These are phyloP conservation scores for Phoma sp. DNA, from an alignment of 2,329 filamentous ascomycete genomes.

Conservation along the genomic window DNA sequence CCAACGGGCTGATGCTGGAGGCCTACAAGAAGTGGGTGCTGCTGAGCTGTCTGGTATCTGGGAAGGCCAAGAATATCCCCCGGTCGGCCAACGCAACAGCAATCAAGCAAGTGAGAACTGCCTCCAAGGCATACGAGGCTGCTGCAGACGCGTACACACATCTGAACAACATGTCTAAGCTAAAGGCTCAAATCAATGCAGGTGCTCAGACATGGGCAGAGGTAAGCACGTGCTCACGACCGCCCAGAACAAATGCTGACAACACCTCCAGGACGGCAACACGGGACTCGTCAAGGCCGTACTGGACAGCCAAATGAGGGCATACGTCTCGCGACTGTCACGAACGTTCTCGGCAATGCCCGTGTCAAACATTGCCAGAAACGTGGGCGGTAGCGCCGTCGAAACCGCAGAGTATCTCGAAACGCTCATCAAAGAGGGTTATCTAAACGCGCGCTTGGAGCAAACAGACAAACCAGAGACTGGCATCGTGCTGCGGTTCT, in stretches of 20 bases:
- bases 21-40: constrained; percentile 93
- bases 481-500: constrained; percentile 63
- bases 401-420: constrained; percentile 62
- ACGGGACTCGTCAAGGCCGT: constrained; percentile 73
- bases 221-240: constrained; percentile 44
- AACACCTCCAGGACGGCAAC: constrained; percentile 69
- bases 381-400: constrained; percentile 59
- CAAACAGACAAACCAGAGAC: constrained; percentile 48
- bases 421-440: constrained; percentile 60
- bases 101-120: constrained; percentile 63
- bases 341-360: constrained; percentile 73
- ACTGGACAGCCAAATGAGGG: constrained; percentile 73
- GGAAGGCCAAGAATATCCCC: constrained; percentile 64
- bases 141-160: constrained; percentile 73
- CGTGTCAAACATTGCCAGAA: constrained; percentile 60
- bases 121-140: constrained; percentile 74
- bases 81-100: constrained; percentile 62
- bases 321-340: constrained; percentile 76
- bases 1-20: constrained; percentile 82
- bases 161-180: constrained; percentile 56
- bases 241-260: constrained; percentile 23
- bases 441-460: constrained; percentile 60
- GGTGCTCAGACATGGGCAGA: constrained; percentile 68
- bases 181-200: constrained; percentile 70
- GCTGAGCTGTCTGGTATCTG: constrained; percentile 74